These are phyloP conservation scores for Vanilla planifolia DNA, from an alignment of 106 monocot genomes.

Conservation along the genomic window DNA sequence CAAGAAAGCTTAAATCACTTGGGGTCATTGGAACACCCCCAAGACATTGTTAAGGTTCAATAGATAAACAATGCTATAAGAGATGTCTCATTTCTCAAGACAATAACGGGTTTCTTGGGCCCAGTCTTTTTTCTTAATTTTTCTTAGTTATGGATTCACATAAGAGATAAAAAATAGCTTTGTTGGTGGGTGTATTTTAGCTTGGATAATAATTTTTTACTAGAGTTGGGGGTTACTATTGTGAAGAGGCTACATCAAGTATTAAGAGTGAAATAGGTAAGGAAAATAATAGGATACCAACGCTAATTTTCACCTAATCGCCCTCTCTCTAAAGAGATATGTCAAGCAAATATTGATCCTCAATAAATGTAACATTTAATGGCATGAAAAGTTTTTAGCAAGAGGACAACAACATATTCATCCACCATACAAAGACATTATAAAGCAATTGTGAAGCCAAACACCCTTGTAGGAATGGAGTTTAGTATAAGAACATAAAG, in stretches of 20 bases:
- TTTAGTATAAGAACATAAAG: background rate
- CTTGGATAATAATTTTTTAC: no score
- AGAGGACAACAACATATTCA: background rate
- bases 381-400: no score
- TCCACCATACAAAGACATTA: background rate
- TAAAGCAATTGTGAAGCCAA: background rate
- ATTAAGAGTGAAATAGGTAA: background rate
- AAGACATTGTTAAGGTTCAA: background rate
- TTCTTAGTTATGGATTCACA: no score
- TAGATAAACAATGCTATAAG: background rate
- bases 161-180: no score
- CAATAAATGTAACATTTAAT: background rate
- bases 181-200: no score
- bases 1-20: background rate
- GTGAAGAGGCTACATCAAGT: no score
- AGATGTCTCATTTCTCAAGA: no score
- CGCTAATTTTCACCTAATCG: background rate
- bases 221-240: no score
- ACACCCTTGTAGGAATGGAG: no score
- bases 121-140: no score
- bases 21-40: no score
- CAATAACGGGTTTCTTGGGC: no score
- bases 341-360: background rate
- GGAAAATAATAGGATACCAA: background rate
- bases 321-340: background rate